Evolutionary conservation across 352 stramenopile species (phyloP).

Genomic region (Phytophthora capsici): DNA sequence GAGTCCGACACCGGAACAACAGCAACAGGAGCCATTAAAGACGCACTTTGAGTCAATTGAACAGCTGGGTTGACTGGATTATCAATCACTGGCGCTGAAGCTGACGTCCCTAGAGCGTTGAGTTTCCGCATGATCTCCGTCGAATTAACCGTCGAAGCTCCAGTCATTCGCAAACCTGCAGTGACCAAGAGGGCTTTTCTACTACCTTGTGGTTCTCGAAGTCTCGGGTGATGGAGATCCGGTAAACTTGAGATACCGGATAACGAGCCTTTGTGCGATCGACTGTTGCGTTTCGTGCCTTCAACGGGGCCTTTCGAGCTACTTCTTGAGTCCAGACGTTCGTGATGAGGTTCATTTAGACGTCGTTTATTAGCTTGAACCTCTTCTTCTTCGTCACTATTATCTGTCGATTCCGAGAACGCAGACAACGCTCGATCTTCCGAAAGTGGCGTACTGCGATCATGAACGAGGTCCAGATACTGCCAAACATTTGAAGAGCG

Average conservation of each 20-base stretch:
- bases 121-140: slow-evolving; percentile 63
- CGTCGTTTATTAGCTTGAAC: not conserved
- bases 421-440: slow-evolving; percentile 7
- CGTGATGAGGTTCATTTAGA: not conserved
- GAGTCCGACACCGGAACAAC: slow-evolving; percentile 46
- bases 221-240: slow-evolving; percentile 35
- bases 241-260: slow-evolving; percentile 45
- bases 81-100: slow-evolving; percentile 40
- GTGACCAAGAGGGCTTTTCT: slow-evolving; percentile 7
- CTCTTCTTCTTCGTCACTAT: slow-evolving; percentile 21
- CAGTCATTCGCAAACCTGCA: slow-evolving; percentile 8
- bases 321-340: not conserved
- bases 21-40: not conserved
- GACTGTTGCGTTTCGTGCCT: slow-evolving; percentile 3
- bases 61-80: not conserved
- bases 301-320: slow-evolving; percentile 6
- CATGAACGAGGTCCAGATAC: slow-evolving; percentile 63
- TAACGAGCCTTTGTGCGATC: slow-evolving; percentile 22
- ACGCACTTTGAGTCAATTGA: not conserved
- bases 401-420: slow-evolving; percentile 9
- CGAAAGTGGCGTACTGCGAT: slow-evolving; percentile 36
- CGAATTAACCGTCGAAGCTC: slow-evolving; percentile 38
- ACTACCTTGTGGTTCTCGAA: slow-evolving; percentile 10
- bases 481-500: slow-evolving; percentile 79
- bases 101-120: slow-evolving; percentile 54